phyloP scores from a whole-genome alignment of 768 basidiomycete genomes.

The Suillus clintonianus region DNA sequence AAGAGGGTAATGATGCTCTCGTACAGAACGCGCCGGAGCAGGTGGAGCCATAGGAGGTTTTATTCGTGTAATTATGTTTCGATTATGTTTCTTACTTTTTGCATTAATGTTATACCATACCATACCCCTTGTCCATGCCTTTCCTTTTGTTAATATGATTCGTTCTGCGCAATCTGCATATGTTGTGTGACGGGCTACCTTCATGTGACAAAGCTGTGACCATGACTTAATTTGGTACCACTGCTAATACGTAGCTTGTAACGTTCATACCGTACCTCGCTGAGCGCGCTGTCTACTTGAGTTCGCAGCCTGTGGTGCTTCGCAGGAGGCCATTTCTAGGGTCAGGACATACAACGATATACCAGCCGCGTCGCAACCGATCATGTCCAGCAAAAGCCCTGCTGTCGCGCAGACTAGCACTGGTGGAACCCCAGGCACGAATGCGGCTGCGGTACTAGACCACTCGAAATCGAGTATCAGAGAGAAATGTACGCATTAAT shows the following conservation, averaged over 20 bases:
- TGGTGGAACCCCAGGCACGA: conserved; percentile 2
- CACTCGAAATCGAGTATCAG: not conserved
- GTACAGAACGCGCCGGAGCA: conserved; percentile 19
- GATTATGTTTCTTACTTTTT: conserved; percentile 3
- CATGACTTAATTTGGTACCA: not conserved
- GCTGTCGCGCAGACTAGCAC: not conserved
- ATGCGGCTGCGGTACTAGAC: not conserved
- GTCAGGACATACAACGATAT: not conserved
- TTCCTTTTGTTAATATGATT: not conserved
- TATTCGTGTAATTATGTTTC: conserved; percentile 1
- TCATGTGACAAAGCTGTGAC: not conserved
- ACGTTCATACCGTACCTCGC: not conserved
- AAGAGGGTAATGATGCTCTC: conserved; percentile 50
- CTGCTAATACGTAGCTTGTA: not conserved
- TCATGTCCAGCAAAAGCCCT: conserved; percentile 1
- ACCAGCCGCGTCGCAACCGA: not conserved
- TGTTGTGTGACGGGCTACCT: not conserved
- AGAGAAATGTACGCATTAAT: not conserved
- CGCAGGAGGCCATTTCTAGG: not conserved
- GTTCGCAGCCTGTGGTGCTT: not conserved
- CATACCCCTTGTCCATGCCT: not conserved
- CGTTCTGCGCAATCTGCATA: not conserved
- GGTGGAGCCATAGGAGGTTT: conserved; percentile 15
- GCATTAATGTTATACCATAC: not conserved
- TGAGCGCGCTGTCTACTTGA: not conserved